phyloP scores from a whole-genome alignment of 2,329 filamentous ascomycete species.

The Alternaria incomplexa region DNA sequence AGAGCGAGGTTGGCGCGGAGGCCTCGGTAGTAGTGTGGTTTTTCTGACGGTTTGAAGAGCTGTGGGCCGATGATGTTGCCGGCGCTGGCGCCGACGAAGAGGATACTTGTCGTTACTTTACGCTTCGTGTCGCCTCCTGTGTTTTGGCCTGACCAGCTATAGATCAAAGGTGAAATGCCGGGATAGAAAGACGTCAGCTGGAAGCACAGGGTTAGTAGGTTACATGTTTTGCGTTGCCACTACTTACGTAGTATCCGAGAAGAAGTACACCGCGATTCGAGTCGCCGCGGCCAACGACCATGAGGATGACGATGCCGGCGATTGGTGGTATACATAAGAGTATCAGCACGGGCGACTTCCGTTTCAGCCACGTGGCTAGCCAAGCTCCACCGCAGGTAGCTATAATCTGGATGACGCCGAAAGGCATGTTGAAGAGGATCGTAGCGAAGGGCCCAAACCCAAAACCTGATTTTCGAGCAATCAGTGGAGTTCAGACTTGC shows the following conservation, averaged over 20 bases:
- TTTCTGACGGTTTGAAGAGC: slow-evolving; percentile 67
- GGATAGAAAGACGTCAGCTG: slow-evolving; percentile 62
- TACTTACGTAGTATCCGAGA: slow-evolving; percentile 59
- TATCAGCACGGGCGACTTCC: slow-evolving; percentile 62
- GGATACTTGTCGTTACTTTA: slow-evolving; percentile 67
- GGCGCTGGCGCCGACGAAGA: slow-evolving; percentile 69
- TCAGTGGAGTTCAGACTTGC: neutral
- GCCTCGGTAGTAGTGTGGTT: slow-evolving; percentile 64
- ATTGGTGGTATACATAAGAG: slow-evolving; percentile 64
- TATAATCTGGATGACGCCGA: slow-evolving; percentile 66
- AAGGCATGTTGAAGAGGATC: slow-evolving; percentile 67
- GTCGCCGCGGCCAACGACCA: slow-evolving; percentile 56
- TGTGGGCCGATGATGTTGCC: slow-evolving; percentile 72
- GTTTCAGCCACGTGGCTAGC: slow-evolving; percentile 60
- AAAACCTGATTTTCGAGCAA: slow-evolving; percentile 44
- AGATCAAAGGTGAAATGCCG: slow-evolving; percentile 66
- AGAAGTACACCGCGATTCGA: slow-evolving; percentile 59
- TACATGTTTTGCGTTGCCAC: neutral
- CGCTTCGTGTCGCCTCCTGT: slow-evolving; percentile 74
- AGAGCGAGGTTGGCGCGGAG: slow-evolving; percentile 66
- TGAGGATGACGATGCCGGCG: slow-evolving; percentile 61
- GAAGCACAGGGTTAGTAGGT: neutral
- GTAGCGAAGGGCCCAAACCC: slow-evolving; percentile 63
- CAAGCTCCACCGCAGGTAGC: slow-evolving; percentile 65
- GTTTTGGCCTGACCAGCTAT: slow-evolving; percentile 67